Percentiles rank a stretch among this genome's conserved stretches.
phyloP scores from a whole-genome alignment of 2,329 filamentous ascomycete species.

The Fusarium annulatum region DNA sequence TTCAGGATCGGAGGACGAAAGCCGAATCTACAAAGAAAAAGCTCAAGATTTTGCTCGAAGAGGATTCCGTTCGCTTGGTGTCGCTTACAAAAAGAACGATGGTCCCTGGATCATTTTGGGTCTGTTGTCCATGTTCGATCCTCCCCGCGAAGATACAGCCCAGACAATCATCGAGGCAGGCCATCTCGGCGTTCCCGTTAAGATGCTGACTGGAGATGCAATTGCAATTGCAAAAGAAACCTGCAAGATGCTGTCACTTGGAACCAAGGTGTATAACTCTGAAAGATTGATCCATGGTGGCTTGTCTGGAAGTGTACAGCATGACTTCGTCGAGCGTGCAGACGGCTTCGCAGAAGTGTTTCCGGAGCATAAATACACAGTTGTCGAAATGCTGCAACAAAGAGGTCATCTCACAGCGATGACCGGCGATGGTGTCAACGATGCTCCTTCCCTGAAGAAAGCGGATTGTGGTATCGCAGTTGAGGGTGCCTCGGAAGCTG shows the following conservation, averaged over 20 bases:
- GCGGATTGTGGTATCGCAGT: constrained; percentile 23
- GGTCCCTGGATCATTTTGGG: constrained; percentile 24
- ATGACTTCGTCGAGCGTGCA: constrained; percentile 28
- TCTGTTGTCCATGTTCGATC: constrained; percentile 25
- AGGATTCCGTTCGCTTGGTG: constrained; percentile 25
- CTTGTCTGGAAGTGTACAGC: constrained; percentile 19
- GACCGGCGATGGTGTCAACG: constrained; percentile 24
- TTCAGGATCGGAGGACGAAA: constrained; percentile 8
- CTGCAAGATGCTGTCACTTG: constrained; percentile 21
- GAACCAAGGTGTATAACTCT: constrained; percentile 23
- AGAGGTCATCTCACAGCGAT: constrained; percentile 22
- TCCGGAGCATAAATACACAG: constrained; percentile 21
- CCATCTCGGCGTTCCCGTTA: constrained; percentile 15
- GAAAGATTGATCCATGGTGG: constrained; percentile 21
- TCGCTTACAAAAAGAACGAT: constrained; percentile 32
- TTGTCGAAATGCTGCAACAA: constrained; percentile 28
- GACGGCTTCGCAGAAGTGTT: constrained; percentile 29
- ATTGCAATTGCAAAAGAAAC: constrained; percentile 30
- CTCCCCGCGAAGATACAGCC: constrained; percentile 16
- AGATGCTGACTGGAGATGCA: constrained; percentile 31
- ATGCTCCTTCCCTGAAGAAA: constrained; percentile 22
- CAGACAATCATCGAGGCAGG: constrained; percentile 28
- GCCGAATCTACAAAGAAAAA: constrained; percentile 20
- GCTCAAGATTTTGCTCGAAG: constrained; percentile 25
- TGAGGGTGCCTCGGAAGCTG: constrained; percentile 22